Evolutionary conservation across 495 filamentous ascomycete genomes (phyloP).

Genomic region (Aspergillus ellipticus): DNA sequence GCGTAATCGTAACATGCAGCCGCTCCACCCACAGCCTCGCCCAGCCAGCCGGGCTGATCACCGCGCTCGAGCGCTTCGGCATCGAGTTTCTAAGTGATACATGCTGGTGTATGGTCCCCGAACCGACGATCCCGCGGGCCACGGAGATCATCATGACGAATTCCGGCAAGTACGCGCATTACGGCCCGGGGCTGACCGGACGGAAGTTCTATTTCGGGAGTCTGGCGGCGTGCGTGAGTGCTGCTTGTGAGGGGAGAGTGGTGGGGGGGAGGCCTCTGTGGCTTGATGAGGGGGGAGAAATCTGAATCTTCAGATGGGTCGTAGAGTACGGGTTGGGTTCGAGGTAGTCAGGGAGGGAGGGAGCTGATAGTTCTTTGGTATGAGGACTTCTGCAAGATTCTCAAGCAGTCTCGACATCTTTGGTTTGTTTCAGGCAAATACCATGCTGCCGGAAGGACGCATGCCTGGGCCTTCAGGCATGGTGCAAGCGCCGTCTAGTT

Average conservation of each 20-base stretch:
- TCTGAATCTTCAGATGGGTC: too few species aligned
- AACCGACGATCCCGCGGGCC: constrained; percentile 3
- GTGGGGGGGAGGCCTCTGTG: not conserved
- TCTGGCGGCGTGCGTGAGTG: constrained; percentile 8
- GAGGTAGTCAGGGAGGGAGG: too few species aligned
- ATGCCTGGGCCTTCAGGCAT: too few species aligned
- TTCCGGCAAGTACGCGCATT: constrained; percentile 13
- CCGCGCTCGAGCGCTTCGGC: not conserved
- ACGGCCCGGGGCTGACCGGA: constrained; percentile 8
- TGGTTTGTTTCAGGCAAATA: too few species aligned
- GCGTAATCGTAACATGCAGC: constrained; percentile 3
- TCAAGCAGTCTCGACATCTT: too few species aligned
- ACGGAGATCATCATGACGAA: constrained; percentile 7
- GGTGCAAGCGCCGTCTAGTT: too few species aligned
- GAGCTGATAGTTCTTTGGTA: too few species aligned
- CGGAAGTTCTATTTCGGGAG: constrained; percentile 10
- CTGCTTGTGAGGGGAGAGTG: not conserved
- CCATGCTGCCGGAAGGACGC: too few species aligned
- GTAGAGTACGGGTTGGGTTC: too few species aligned
- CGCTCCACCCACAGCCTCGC: not conserved
- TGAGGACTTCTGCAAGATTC: too few species aligned
- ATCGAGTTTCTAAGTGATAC: constrained; percentile 9
- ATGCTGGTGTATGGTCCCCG: constrained; percentile 14
- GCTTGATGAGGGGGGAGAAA: too few species aligned
- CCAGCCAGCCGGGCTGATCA: not conserved